Percentiles rank a stretch among this genome's conserved stretches.
Evolutionary conservation across 176 grass and related monocot genomes (phyloP).

Genomic region (Hordeum marinum): DNA sequence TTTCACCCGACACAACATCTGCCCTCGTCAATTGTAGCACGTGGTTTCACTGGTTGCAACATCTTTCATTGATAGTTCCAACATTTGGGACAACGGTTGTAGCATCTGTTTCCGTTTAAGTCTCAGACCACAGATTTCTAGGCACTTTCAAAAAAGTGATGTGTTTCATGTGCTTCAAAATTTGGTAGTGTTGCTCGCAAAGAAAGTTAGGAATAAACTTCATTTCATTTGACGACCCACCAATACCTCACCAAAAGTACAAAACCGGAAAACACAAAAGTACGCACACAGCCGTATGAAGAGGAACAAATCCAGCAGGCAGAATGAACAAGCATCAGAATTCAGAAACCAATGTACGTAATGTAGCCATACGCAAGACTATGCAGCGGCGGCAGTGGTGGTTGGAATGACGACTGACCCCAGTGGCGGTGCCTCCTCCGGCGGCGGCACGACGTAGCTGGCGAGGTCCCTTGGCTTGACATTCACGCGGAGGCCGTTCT

Average conservation of each 20-base stretch:
- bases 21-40: no score
- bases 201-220: background rate
- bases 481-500: slow-evolving; percentile 70
- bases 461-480: slow-evolving; percentile 63
- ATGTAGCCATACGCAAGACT: background rate
- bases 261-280: background rate
- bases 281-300: slow-evolving; percentile 8
- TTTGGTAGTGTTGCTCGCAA: background rate
- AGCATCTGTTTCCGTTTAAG: no score
- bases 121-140: no score
- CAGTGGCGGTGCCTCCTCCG: background rate
- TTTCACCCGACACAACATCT: no score
- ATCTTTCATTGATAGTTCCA: no score
- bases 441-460: slow-evolving; percentile 5
- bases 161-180: background rate
- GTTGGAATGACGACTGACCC: slow-evolving; percentile 33
- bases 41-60: no score
- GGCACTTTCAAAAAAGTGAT: background rate
- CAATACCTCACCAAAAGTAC: slow-evolving; percentile 23
- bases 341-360: background rate
- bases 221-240: background rate
- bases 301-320: background rate
- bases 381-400: slow-evolving; percentile 58
- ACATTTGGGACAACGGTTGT: no score
- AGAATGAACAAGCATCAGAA: background rate